A percentile compares a stretch with the other conserved stretches of the same genome.
These are phyloP conservation scores for Cryphonectria japonica DNA, from an alignment of 2,329 filamentous ascomycete species.

Conservation along the genomic window DNA sequence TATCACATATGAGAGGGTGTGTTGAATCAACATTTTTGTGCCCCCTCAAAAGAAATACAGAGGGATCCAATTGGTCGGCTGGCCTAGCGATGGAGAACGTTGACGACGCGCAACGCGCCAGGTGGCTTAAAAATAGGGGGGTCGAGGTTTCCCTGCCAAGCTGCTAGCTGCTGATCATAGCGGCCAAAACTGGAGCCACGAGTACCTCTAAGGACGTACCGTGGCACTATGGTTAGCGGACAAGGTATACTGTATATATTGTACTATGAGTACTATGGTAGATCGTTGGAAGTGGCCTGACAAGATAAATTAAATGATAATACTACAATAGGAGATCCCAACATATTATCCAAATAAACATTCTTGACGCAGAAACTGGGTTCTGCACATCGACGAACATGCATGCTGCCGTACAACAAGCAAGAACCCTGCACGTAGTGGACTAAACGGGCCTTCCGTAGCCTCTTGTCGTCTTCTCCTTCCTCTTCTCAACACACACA, in stretches of 20 bases:
- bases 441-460: neutral
- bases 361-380: too few relatives aligned
- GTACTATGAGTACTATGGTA: neutral
- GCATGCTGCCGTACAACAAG: neutral
- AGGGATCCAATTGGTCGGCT: neutral
- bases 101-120: slow-evolving; percentile 1
- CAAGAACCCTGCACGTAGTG: neutral
- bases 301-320: neutral
- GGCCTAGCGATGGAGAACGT: neutral
- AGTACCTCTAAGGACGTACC: too few relatives aligned
- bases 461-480: neutral
- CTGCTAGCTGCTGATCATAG: neutral
- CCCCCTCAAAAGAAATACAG: neutral
- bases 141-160: neutral
- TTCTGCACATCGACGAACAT: neutral
- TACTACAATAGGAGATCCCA: too few relatives aligned
- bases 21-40: too few relatives aligned
- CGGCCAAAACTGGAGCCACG: neutral
- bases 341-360: neutral
- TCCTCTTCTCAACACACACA: slow-evolving; percentile 2
- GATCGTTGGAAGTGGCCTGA: neutral
- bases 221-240: neutral
- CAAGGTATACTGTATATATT: too few relatives aligned
- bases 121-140: slow-evolving; percentile 5
- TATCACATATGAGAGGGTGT: neutral